phyloP scores from a whole-genome alignment of 2,329 filamentous ascomycete genomes.

The Trichoderma breve region DNA sequence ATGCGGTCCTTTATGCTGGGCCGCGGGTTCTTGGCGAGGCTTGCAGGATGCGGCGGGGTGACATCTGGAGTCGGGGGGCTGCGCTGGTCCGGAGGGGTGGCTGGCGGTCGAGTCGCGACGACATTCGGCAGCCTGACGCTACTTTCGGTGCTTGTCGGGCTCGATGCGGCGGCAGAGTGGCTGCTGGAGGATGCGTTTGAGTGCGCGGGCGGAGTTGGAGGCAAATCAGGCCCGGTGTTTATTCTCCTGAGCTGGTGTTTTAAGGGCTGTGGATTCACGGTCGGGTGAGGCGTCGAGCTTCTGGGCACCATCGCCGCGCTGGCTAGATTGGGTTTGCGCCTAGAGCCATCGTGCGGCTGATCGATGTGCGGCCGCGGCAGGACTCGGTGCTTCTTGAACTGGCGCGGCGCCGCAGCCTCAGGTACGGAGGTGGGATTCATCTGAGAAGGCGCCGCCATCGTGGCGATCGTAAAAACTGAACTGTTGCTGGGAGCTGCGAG shows the following conservation, averaged over 20 bases:
- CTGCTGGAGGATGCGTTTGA: slow-evolving; percentile 57
- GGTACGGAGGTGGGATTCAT: not conserved
- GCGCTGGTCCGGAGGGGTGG: slow-evolving; percentile 62
- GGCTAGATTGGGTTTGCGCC: slow-evolving; percentile 28
- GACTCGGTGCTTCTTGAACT: slow-evolving; percentile 48
- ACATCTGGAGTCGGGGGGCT: slow-evolving; percentile 74
- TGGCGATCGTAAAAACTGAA: slow-evolving; percentile 15
- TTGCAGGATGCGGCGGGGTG: slow-evolving; percentile 61
- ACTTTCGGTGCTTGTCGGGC: slow-evolving; percentile 39
- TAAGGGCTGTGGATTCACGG: slow-evolving; percentile 39
- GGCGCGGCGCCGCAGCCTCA: slow-evolving; percentile 29
- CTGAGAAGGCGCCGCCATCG: slow-evolving; percentile 14
- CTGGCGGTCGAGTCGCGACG: slow-evolving; percentile 42
- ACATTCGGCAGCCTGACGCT: slow-evolving; percentile 40
- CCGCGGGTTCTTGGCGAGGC: slow-evolving; percentile 44
- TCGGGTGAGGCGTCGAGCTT: slow-evolving; percentile 32
- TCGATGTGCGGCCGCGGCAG: slow-evolving; percentile 39
- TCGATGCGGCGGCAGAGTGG: slow-evolving; percentile 45
- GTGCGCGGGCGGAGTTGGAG: slow-evolving; percentile 63
- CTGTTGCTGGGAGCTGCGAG: slow-evolving; percentile 26
- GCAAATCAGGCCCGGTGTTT: slow-evolving; percentile 49
- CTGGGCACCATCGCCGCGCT: slow-evolving; percentile 31
- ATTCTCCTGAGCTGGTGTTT: slow-evolving; percentile 44
- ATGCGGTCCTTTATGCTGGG: slow-evolving; percentile 49
- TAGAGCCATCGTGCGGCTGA: slow-evolving; percentile 27